These are phyloP conservation scores for Huntiella bhutanensis DNA, from an alignment of 2,329 filamentous ascomycete species.

Conservation along the genomic window DNA sequence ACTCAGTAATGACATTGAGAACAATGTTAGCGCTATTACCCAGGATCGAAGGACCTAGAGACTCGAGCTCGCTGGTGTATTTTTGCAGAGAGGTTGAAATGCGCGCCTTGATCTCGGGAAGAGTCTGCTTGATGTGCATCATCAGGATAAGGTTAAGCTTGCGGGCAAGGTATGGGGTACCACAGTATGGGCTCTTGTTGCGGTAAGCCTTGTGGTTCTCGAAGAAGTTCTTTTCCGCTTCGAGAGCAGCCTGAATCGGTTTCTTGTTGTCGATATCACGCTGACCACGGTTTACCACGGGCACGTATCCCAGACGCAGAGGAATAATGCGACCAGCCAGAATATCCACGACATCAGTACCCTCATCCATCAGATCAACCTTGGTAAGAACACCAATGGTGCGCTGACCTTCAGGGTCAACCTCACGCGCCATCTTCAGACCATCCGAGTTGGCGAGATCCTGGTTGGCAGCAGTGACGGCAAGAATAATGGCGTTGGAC, in stretches of 20 bases:
- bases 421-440: slow-evolving; percentile 85
- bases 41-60: slow-evolving; percentile 81
- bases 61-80: slow-evolving; percentile 63
- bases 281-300: slow-evolving; percentile 94
- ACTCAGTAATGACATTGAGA: slow-evolving; percentile 96
- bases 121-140: slow-evolving; percentile 99
- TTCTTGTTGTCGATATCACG: slow-evolving; percentile 98
- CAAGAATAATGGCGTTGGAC: slow-evolving; percentile 92
- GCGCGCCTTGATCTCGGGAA: slow-evolving; percentile 94
- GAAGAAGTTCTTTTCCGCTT: slow-evolving; percentile 92
- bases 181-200: slow-evolving; percentile 97
- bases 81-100: slow-evolving; percentile 90
- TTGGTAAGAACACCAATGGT: slow-evolving; percentile 98
- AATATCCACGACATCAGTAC: slow-evolving; percentile 96
- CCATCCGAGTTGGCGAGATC: slow-evolving; percentile 98
- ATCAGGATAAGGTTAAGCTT: slow-evolving; percentile 97
- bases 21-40: slow-evolving; percentile 94
- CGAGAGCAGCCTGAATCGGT: slow-evolving; percentile 73
- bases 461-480: slow-evolving; percentile 89
- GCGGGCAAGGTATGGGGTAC: slow-evolving; percentile 86
- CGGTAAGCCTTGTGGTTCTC: slow-evolving; percentile 97
- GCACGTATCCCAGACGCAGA: slow-evolving; percentile 82
- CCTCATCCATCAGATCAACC: slow-evolving; percentile 97
- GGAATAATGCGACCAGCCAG: slow-evolving; percentile 94
- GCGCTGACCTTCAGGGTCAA: slow-evolving; percentile 90